Base-by-base conservation (phyloP, 108 stramenopile genomes). In the Nitzschia inconspicua region DNA sequence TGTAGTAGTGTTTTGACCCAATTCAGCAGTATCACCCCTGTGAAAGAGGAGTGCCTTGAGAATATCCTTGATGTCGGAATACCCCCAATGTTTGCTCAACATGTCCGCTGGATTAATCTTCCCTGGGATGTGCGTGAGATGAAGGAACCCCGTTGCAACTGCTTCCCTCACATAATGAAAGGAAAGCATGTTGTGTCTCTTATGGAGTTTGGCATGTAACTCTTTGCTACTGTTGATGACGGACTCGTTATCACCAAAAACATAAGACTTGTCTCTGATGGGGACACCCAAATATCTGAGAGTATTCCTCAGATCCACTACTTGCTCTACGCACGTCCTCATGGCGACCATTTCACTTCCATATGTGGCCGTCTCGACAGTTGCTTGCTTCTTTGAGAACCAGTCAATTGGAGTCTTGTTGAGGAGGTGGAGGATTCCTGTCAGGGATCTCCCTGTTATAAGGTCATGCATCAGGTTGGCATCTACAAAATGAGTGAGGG, bases 341-440 rank as follows among this genome's bases (percentile, higher is more conserved):
- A 23, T 19, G 2, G 66, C 37, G 14, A 55, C 56, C 1, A 68
- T 39, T 27, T 67, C 69, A 34, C 47, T 49, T 24, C 76, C 76
- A 59, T 63, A 71, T 11, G 77, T 78, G 19, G 72, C 47, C 8
- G 78, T 66, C 43, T 79, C 73, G 10, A 73, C 73, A 1, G 66
- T 72, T 4, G 27, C 3, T 44, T 79, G 78, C 16, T 47, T 24
- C 43, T 79, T 72, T 16, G 47, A 57, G 43, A 51, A 69, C 66
- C 65, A 72, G 14, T 49, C 44, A 18, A 72, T 50, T 4, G 70
- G 70, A 3, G 66, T 61, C 22, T 44, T 41, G 59, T 77, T 77
- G 32, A 72, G 1, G 10, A 72, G 24, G 32, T 44, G 39, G 4
- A 74, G 46, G 2, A 74, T 63, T 3, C 73, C 73, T 10, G 68